Base-by-base conservation (phyloP, 1,284 basidiomycete genomes). In the Tylopilus orsonianus region DNA sequence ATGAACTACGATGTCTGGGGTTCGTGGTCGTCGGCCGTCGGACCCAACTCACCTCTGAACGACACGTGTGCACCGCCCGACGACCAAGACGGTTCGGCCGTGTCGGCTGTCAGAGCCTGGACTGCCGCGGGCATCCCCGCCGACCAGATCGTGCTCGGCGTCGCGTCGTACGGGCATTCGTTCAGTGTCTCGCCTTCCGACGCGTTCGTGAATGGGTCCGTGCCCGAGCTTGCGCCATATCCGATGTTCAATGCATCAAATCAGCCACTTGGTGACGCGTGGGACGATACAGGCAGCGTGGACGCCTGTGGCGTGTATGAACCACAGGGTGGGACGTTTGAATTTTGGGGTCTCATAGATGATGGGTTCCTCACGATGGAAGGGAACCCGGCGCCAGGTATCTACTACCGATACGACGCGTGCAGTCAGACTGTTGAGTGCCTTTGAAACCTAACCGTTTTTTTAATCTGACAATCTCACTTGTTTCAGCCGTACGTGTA, bases 41-140 rank as follows among this genome's bases (percentile, higher is more conserved):
- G 87, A 13, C 79, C 87, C n/a, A 89, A 89, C 60, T 77, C 86
- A 2, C 85, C 87, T 2, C 73, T 89, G 42, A 70, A 73, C 24
- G 76, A 88, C 61, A 73, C 74, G 5, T 89, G 87, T 61, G 69
- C 77, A 14, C 63, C 75, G 50, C 66, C 75, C 2, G 66, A 70
- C 5, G 71, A 83, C 54, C 81, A 78, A 18, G 63, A 73, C 9
- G 85, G 83, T 35, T 88, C 85, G 50, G 85, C 82, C 22, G 72
- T 75, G 45, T 78, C 75, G 2, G 79, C 80, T 14, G 75, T 89
- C 41, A 65, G 69, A 8, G 71, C 73, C 1, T 89, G 87, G 87
- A 77, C 70, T 0, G 56, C 51, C 0, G 84, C 87, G 29, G 81
- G 82, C 37, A 79, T 89, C 65, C 82, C 85, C 20, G 63, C 70